These are phyloP conservation scores for Cercospora zeae-maydis DNA, from an alignment of 2,329 filamentous ascomycete species.

Conservation along the genomic window DNA sequence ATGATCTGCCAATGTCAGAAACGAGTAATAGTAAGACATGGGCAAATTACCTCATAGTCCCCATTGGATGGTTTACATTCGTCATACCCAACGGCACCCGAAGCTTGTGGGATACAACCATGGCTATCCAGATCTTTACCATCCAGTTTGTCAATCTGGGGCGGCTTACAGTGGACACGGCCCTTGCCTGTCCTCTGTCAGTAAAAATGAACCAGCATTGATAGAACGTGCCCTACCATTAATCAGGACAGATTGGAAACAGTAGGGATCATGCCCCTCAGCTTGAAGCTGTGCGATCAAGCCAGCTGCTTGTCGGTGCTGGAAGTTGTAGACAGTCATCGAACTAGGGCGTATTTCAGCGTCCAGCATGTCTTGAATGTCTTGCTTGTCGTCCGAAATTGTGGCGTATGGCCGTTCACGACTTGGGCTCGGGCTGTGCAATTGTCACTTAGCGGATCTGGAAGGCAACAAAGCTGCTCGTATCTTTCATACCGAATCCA, in stretches of 20 bases:
- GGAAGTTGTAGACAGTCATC: slow-evolving; percentile 22
- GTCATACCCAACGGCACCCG: slow-evolving; percentile 17
- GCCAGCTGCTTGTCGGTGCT: slow-evolving; percentile 22
- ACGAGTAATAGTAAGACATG: background rate
- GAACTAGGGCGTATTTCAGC: slow-evolving; percentile 17
- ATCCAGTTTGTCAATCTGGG: slow-evolving; percentile 12
- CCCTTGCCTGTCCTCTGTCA: slow-evolving; percentile 10
- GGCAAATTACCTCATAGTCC: slow-evolving; percentile 6
- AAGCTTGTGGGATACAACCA: slow-evolving; percentile 18
- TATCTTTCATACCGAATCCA: slow-evolving; percentile 15
- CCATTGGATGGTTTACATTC: slow-evolving; percentile 15
- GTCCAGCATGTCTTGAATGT: slow-evolving; percentile 23
- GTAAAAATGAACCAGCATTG: background rate
- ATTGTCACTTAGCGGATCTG: background rate
- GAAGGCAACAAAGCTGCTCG: background rate
- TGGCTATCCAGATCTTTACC: slow-evolving; percentile 17
- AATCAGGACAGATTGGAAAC: slow-evolving; percentile 21
- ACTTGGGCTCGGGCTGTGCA: slow-evolving; percentile 12
- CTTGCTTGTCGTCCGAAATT: slow-evolving; percentile 15
- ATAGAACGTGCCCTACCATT: slow-evolving; percentile 7
- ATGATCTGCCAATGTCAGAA: slow-evolving; percentile 13
- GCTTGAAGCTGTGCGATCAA: slow-evolving; percentile 21
- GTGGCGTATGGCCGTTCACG: slow-evolving; percentile 20
- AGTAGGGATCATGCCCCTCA: slow-evolving; percentile 24
- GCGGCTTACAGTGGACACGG: slow-evolving; percentile 21